Percentiles rank a stretch among this genome's conserved stretches.
These are phyloP conservation scores for Perkinsela sp. DNA, from an alignment of 208 protist species.

Conservation along the genomic window DNA sequence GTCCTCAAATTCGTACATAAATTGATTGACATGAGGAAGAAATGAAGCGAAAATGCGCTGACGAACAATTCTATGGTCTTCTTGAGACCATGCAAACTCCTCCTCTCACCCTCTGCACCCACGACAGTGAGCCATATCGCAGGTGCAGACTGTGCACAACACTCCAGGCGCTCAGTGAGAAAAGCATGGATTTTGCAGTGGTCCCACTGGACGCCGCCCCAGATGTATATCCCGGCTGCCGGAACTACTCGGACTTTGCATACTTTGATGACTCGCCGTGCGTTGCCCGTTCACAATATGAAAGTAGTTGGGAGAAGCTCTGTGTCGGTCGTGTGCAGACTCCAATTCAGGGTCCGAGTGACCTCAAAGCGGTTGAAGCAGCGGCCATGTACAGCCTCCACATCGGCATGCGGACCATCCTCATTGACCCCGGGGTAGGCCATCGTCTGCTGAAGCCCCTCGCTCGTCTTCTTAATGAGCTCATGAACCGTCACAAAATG, in stretches of 20 bases:
- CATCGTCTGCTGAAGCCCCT: neutral
- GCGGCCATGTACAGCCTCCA: neutral
- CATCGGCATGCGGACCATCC: neutral
- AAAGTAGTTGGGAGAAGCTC: neutral
- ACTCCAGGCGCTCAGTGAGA: neutral
- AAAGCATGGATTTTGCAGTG: neutral
- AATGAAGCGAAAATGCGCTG: too few relatives aligned
- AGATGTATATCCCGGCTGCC: too few relatives aligned
- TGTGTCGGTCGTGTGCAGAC: neutral
- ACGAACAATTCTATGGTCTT: too few relatives aligned
- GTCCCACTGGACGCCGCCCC: neutral
- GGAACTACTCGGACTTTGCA: too few relatives aligned
- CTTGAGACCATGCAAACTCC: too few relatives aligned
- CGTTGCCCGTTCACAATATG: neutral
- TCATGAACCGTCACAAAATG: neutral
- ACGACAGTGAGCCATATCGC: too few relatives aligned
- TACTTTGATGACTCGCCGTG: neutral
- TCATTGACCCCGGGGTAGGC: neutral
- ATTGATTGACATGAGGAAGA: too few relatives aligned
- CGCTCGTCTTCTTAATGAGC: neutral
- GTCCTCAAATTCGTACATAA: too few relatives aligned
- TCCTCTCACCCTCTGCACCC: too few relatives aligned
- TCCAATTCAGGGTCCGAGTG: neutral
- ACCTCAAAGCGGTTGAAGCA: neutral
- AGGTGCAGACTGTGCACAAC: neutral